Evolutionary conservation across 2,329 filamentous ascomycete species (phyloP).

Genomic region (Stagonosporopsis tanaceti): DNA sequence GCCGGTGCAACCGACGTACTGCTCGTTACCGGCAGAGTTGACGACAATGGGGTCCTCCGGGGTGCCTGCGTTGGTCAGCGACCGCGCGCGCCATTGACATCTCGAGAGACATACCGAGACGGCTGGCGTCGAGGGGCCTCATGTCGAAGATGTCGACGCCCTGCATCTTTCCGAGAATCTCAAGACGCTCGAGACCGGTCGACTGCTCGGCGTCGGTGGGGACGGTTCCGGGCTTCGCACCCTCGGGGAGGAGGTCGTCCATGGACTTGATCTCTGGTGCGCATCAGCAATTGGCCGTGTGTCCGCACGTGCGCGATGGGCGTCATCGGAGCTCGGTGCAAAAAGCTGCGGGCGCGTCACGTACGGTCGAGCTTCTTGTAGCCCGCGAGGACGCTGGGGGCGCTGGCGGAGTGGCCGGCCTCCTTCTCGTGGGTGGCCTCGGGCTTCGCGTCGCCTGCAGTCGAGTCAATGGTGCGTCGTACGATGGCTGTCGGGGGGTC

Average conservation of each 20-base stretch:
- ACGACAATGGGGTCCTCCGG: slow-evolving; percentile 86
- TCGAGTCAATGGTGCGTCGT: slow-evolving; percentile 43
- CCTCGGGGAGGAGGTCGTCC: slow-evolving; percentile 84
- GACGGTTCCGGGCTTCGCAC: slow-evolving; percentile 81
- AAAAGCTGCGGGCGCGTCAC: slow-evolving; percentile 28
- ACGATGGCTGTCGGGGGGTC: slow-evolving; percentile 37
- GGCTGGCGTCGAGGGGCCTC: slow-evolving; percentile 90
- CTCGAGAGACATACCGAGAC: slow-evolving; percentile 69
- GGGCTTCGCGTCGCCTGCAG: slow-evolving; percentile 40
- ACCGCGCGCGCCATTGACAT: too few species aligned
- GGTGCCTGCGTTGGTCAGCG: slow-evolving; percentile 67
- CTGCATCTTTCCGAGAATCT: slow-evolving; percentile 99
- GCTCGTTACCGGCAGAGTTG: slow-evolving; percentile 92
- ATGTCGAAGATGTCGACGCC: slow-evolving; percentile 98
- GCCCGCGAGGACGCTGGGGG: slow-evolving; percentile 39
- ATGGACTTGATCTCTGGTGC: slow-evolving; percentile 80
- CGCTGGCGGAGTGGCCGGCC: slow-evolving; percentile 38
- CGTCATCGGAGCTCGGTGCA: slow-evolving; percentile 9
- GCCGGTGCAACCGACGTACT: slow-evolving; percentile 96
- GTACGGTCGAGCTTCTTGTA: slow-evolving; percentile 58
- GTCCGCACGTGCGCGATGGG: slow-evolving; percentile 2
- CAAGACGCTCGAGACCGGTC: slow-evolving; percentile 96
- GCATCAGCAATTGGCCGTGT: slow-evolving; percentile 37
- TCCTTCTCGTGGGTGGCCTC: slow-evolving; percentile 50
- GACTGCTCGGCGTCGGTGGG: slow-evolving; percentile 95